phyloP scores from a whole-genome alignment of 768 basidiomycete species.

The Albatrellus ellisii region DNA sequence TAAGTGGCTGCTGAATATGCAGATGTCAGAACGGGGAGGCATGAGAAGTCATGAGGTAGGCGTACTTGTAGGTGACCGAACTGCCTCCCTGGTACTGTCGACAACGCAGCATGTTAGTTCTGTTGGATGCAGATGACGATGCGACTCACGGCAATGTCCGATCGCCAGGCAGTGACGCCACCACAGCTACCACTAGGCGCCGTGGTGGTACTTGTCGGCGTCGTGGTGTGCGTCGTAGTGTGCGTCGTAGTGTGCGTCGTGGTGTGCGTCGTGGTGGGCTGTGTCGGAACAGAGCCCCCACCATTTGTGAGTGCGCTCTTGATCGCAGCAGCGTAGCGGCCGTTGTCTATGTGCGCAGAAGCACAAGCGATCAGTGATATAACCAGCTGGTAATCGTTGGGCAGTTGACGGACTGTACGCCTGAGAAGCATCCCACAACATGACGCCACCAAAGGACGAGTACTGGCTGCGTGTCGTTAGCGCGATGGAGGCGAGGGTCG shows the following conservation, averaged over 20 bases:
- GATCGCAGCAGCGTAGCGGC: slow-evolving; percentile 27
- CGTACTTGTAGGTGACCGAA: too few species aligned
- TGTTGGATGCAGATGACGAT: slow-evolving; percentile 38
- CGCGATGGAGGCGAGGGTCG: slow-evolving; percentile 33
- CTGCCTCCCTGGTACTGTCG: too few species aligned
- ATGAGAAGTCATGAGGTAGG: slow-evolving; percentile 1
- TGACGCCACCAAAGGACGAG: slow-evolving; percentile 54
- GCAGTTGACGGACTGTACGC: slow-evolving; percentile 15
- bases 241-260: slow-evolving; percentile 13
- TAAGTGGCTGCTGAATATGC: slow-evolving; percentile 20
- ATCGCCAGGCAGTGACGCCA: slow-evolving; percentile 42
- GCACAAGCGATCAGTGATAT: background rate
- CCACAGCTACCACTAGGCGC: slow-evolving; percentile 26
- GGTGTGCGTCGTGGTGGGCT: slow-evolving; percentile 15
- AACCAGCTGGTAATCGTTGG: background rate
- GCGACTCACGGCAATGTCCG: too few species aligned
- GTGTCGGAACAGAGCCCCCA: slow-evolving; percentile 8
- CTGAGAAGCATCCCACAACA: slow-evolving; percentile 27
- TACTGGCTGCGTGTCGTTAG: slow-evolving; percentile 39
- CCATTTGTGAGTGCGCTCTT: slow-evolving; percentile 26
- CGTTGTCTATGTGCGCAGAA: slow-evolving; percentile 23
- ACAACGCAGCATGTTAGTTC: slow-evolving; percentile 38
- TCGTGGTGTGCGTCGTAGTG: slow-evolving; percentile 14
- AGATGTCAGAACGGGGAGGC: slow-evolving; percentile 4
- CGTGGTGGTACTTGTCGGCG: too few species aligned